Evolutionary conservation across 2,329 filamentous ascomycete species (phyloP).

Genomic region (Leptoxyphium fumago): DNA sequence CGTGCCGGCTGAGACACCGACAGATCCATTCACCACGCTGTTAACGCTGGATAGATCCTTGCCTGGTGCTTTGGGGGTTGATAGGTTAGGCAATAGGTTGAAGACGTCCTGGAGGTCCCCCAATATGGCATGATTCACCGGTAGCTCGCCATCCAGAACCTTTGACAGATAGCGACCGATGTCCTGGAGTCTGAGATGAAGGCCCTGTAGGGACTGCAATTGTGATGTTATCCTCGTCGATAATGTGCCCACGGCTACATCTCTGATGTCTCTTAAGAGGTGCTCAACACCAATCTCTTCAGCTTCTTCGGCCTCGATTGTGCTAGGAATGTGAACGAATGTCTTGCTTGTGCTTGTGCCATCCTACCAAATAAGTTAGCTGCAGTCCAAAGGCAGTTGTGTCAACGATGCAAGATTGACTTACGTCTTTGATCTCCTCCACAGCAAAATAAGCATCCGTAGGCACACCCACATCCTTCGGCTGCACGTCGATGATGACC

Average conservation of each 20-base stretch:
- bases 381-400: neutral
- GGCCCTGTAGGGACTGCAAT: slow-evolving; percentile 87
- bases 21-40: slow-evolving; percentile 38
- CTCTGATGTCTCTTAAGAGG: slow-evolving; percentile 89
- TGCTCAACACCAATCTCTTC: slow-evolving; percentile 99
- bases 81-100: slow-evolving; percentile 92
- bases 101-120: slow-evolving; percentile 99
- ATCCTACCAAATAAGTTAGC: slow-evolving; percentile 45
- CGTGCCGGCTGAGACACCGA: slow-evolving; percentile 35
- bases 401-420: slow-evolving; percentile 2
- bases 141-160: slow-evolving; percentile 80
- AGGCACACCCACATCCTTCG: slow-evolving; percentile 92
- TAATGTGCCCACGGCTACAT: slow-evolving; percentile 91
- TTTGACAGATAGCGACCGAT: slow-evolving; percentile 94
- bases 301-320: slow-evolving; percentile 96
- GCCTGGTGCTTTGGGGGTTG: slow-evolving; percentile 59
- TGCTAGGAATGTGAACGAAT: slow-evolving; percentile 94
- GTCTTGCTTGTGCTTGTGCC: slow-evolving; percentile 94
- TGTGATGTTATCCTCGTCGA: slow-evolving; percentile 96
- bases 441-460: slow-evolving; percentile 99
- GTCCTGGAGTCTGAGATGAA: slow-evolving; percentile 86
- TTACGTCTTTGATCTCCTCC: slow-evolving; percentile 96
- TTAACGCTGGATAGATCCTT: slow-evolving; percentile 41
- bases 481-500: slow-evolving; percentile 96
- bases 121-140: slow-evolving; percentile 92